These are phyloP conservation scores for Dendryphion nanum DNA, from an alignment of 2,329 filamentous ascomycete species.

Conservation along the genomic window DNA sequence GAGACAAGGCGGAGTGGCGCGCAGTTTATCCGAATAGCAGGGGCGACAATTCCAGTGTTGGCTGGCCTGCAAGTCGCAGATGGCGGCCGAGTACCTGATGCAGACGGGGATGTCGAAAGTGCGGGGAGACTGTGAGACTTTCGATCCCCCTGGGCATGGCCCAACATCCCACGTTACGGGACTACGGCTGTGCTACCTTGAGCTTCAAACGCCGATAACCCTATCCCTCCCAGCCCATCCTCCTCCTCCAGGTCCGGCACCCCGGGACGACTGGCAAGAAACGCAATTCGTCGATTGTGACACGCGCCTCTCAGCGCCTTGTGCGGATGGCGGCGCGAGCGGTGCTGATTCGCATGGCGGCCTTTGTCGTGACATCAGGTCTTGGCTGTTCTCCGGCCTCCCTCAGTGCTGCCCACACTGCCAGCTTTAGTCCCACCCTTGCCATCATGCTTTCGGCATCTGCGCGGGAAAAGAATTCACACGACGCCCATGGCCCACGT, in stretches of 20 bases:
- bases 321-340: conserved; percentile 13
- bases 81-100: conserved; percentile 33
- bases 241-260: conserved; percentile 3
- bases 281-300: conserved; percentile 14
- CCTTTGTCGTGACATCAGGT: conserved; percentile 29
- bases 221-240: conserved; percentile 10
- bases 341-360: conserved; percentile 22
- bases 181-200: conserved; percentile 14
- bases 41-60: no score
- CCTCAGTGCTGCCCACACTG: conserved; percentile 23
- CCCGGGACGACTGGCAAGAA: background rate
- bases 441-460: conserved; percentile 33
- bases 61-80: no score
- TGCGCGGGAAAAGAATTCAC: no score
- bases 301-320: conserved; percentile 14
- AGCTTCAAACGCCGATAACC: conserved; percentile 34
- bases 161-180: conserved; percentile 30
- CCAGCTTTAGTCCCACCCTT: conserved; percentile 29
- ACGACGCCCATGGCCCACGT: no score
- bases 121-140: conserved; percentile 23
- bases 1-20: no score
- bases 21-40: no score
- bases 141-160: conserved; percentile 18
- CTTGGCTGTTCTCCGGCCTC: conserved; percentile 24
- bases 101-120: conserved; percentile 25